Evolutionary conservation across 176 grass and related monocot species (phyloP).

Genomic region (Cenchrus americanus): DNA sequence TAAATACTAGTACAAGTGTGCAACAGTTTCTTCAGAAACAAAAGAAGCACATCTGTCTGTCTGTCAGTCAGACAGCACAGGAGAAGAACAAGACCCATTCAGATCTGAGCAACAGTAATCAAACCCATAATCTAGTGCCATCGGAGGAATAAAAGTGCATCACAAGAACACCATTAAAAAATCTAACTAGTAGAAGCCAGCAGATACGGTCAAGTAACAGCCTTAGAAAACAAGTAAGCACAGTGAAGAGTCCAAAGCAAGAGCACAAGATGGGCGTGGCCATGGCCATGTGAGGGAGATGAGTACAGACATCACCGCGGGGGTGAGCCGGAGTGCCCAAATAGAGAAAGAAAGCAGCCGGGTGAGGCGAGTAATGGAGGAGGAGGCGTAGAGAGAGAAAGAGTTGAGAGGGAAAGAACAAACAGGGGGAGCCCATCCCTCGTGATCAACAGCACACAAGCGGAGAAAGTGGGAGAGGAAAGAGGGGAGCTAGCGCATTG

Average conservation of each 20-base stretch:
- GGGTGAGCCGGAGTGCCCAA: slow-evolving; percentile 37
- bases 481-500: slow-evolving; percentile 15
- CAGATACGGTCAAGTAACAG: slow-evolving; percentile 2
- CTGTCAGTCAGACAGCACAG: background rate
- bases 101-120: slow-evolving; percentile 43
- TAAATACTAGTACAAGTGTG: background rate
- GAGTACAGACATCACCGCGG: slow-evolving; percentile 25
- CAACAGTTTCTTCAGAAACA: slow-evolving; percentile 23
- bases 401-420: slow-evolving; percentile 15
- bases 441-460: slow-evolving; percentile 45
- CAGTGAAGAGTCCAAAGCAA: slow-evolving; percentile 55
- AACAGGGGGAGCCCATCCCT: slow-evolving; percentile 31
- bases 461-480: slow-evolving; percentile 15
- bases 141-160: slow-evolving; percentile 10
- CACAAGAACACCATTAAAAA: background rate
- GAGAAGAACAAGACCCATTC: background rate
- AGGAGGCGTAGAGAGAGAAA: background rate
- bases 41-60: slow-evolving; percentile 9
- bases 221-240: slow-evolving; percentile 46
- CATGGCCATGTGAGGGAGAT: slow-evolving; percentile 24
- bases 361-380: background rate
- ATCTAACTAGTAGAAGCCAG: background rate
- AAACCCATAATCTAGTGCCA: background rate
- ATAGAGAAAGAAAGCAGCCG: slow-evolving; percentile 44
- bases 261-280: slow-evolving; percentile 35